Base-by-base conservation (phyloP, 139 green algal genomes). In the Tetraselmis striata region DNA sequence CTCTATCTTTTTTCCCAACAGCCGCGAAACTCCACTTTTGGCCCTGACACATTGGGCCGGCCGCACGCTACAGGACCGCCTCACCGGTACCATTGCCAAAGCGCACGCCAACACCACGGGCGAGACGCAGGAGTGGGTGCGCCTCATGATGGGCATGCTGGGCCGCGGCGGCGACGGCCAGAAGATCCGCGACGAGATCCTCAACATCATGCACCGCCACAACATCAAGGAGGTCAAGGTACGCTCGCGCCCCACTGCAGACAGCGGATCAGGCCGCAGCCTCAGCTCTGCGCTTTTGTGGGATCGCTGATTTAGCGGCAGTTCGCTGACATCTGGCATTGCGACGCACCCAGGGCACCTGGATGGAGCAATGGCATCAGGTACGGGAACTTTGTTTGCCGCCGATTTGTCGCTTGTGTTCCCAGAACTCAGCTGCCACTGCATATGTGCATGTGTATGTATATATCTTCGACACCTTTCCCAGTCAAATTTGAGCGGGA, bases 121-220 rank as follows among this genome's bases (percentile, higher is more conserved):
- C 0, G 89, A 91, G 80, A 89, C 92, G 1, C 92, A 97, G 87
- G 95, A 99, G 91, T 97, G 96, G 92, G 90, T 94, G 77, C 91
- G 96, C 29, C 24, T 93, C 80, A 95, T 96, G 88, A 86, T 99
- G 74, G 91, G 88, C 1, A 95, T 87, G 1, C 93, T 99, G 28
- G 97, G 97, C 22, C 89, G 96, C 2, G 97, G 97, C 59, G 95
- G 96, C 76, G 95, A 98, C 85, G 97, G 95, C 0, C 96, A 99
- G 88, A 89, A 90, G 59, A 98, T 99, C 85, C 89, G 97, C 1
- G 97, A 99, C 81, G 97, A 99, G 87, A 99, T 99, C 86, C 89
- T 99, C 28, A 93, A 98, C 84, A 97, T 99, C 87, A 98, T 99
- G 96, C 96, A 98, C 92, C 90, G 94, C 82, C 95, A 99, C 92